Evolutionary conservation across 176 grass and related monocot genomes (phyloP), one percentile per base, ranked within the genome.

Genomic region (Oryza meyeriana): DNA sequence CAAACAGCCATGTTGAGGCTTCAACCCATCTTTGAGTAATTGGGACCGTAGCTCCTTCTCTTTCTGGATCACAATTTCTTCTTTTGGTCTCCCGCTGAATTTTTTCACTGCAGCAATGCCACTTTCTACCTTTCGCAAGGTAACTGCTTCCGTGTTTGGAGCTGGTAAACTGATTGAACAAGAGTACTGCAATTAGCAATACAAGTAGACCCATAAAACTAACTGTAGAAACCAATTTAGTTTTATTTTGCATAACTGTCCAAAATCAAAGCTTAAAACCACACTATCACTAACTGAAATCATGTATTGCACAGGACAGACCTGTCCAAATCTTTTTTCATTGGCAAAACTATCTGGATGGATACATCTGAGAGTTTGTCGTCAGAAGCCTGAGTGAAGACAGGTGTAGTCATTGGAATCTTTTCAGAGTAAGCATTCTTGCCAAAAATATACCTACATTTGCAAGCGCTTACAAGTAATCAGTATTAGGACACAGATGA

Each of bases 321-420:
- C 95, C 69, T 93, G 78, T 64, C 75, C 61, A 93, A 76, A 20
- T 95, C 90, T 93, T 98, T 95, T 79, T 90, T 83, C 62, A 77
- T 74, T 26, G 90, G 92, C 32, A 98, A 79, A 83, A 89, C 79
- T 70, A 98, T 94, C 71, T 95, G 88, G 66, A 98, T 91, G n/a
- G 84, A 93, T 86, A 98, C 92, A 88, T 95, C 75, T 38, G 92
- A 93, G 70, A 98, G 48, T 35, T 89, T 91, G 58, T 90, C 85
- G 63, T 95, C 88, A 44, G 79, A 84, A 75, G 90, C 85, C 83
- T 95, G 88, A 47, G 95, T 95, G 83, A 98, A 98, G 64, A 98
- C 95, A 64, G 95, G 95, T 61, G 92, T 93, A 36, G 95, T 98
- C 95, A 98, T 98, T 8, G 90, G 82, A 66, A 98, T 95, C 87